A percentile compares a stretch with the other conserved stretches of the same genome.
phyloP scores from a whole-genome alignment of 305 asterid species.

The Striga hermonthica region DNA sequence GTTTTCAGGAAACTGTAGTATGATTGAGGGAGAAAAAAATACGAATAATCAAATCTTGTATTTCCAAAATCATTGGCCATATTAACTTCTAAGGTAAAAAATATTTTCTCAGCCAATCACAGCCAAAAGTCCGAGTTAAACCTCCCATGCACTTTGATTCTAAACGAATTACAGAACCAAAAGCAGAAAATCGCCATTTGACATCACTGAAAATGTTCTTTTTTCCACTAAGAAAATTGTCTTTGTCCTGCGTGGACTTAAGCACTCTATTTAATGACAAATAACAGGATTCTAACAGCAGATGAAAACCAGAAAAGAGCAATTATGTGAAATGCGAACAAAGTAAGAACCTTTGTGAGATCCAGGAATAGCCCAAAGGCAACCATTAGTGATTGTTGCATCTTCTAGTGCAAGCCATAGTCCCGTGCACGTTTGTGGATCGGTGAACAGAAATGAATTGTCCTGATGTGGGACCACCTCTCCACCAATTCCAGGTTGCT shows the following conservation, averaged over 20 bases:
- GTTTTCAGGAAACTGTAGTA: no score
- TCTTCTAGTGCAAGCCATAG: conserved; percentile 95
- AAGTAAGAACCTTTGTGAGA: conserved; percentile 64
- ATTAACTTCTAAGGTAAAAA: no score
- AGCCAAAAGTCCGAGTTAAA: no score
- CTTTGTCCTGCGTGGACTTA: background rate
- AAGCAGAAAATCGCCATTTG: background rate
- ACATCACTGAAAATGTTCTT: background rate
- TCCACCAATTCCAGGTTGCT: conserved; percentile 94
- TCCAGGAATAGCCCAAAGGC: conserved; percentile 95
- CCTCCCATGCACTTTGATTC: no score
- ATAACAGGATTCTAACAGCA: background rate
- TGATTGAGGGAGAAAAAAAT: no score
- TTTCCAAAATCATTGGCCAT: no score
- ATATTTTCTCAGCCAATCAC: no score
- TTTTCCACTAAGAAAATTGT: background rate
- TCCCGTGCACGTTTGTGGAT: conserved; percentile 79
- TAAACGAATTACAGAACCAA: background rate
- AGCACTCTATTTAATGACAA: background rate
- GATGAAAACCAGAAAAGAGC: background rate
- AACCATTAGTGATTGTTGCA: conserved; percentile 73
- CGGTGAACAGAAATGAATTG: conserved; percentile 67
- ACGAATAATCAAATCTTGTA: no score
- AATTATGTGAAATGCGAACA: background rate
- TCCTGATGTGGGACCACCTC: conserved; percentile 91